Evolutionary conservation across 768 basidiomycete species (phyloP).

Genomic region (Termitomyces titanicus): DNA sequence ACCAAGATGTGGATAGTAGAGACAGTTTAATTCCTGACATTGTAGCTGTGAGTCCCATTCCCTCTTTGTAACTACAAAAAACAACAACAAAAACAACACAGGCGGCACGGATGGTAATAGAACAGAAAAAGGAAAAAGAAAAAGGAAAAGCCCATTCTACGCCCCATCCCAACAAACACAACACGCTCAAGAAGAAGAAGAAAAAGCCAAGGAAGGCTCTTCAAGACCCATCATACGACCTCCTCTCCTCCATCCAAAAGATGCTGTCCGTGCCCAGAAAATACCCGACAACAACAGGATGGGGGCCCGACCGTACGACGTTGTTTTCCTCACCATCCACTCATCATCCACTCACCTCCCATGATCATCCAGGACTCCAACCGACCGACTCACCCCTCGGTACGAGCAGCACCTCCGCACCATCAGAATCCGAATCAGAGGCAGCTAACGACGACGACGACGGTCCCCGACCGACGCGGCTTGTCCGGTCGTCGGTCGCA

Average conservation of each 20-base stretch:
- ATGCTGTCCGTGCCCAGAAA: no score
- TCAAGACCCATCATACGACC: not conserved
- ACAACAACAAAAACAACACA: no score
- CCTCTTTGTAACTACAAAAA: no score
- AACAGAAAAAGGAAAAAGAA: not conserved
- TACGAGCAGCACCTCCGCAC: not conserved
- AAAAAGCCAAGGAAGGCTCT: not conserved
- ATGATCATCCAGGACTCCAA: conserved; percentile 3
- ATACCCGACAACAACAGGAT: not conserved
- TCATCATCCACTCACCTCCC: no score
- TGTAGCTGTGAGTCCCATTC: no score
- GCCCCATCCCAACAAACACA: no score
- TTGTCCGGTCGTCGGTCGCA: not conserved
- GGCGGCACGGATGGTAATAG: no score
- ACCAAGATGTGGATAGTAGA: no score
- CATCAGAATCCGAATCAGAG: not conserved
- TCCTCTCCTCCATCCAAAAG: not conserved
- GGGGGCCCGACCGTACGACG: conserved; percentile 22
- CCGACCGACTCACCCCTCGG: not conserved
- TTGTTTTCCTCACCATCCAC: not conserved
- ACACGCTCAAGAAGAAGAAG: not conserved
- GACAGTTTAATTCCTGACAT: no score
- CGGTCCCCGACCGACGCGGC: not conserved
- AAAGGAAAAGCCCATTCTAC: not conserved
- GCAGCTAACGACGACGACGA: no score